These are phyloP conservation scores for Candida incommunis DNA, from an alignment of 805 yeast genomes.

Conservation along the genomic window DNA sequence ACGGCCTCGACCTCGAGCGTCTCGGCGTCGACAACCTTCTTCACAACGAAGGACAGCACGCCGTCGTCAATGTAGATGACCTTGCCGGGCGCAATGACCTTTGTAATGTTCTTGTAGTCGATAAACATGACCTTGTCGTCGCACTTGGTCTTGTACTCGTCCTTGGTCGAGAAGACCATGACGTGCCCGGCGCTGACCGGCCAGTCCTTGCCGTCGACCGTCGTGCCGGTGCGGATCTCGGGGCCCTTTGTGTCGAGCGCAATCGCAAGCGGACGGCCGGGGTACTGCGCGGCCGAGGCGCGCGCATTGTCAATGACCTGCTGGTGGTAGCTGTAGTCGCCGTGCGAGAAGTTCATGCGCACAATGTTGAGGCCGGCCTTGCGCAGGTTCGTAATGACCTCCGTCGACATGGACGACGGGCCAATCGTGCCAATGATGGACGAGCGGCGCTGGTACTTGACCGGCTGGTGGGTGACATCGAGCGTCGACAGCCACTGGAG, in stretches of 20 bases:
- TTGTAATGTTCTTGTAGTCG: conserved; percentile 93
- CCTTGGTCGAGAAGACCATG: conserved; percentile 90
- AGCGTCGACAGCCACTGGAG: conserved; percentile 75
- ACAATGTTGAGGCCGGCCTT: conserved; percentile 96
- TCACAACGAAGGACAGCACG: conserved; percentile 87
- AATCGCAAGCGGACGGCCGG: conserved; percentile 95
- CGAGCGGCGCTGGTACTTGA: conserved; percentile 75
- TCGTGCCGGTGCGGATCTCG: conserved; percentile 97
- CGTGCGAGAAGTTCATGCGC: conserved; percentile 98
- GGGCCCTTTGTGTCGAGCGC: conserved; percentile 99
- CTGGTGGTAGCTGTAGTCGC: conserved; percentile 96
- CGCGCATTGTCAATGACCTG: conserved; percentile 92
- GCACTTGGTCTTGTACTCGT: conserved; percentile 51
- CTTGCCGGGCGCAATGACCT: conserved; percentile 77
- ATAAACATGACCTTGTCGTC: conserved; percentile 75
- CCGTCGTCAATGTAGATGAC: conserved; percentile 96
- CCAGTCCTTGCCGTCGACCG: conserved; percentile 63
- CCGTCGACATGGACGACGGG: conserved; percentile 90
- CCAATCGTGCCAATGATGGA: conserved; percentile 98
- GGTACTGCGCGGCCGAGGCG: conserved; percentile 77
- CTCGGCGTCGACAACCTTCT: conserved; percentile 63
- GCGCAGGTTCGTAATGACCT: conserved; percentile 71
- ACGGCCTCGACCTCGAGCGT: conserved; percentile 79
- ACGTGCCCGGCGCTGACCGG: conserved; percentile 77
- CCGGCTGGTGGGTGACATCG: conserved; percentile 61